Base-by-base conservation (phyloP, 768 basidiomycete species). In the Tulasnella sp. region DNA sequence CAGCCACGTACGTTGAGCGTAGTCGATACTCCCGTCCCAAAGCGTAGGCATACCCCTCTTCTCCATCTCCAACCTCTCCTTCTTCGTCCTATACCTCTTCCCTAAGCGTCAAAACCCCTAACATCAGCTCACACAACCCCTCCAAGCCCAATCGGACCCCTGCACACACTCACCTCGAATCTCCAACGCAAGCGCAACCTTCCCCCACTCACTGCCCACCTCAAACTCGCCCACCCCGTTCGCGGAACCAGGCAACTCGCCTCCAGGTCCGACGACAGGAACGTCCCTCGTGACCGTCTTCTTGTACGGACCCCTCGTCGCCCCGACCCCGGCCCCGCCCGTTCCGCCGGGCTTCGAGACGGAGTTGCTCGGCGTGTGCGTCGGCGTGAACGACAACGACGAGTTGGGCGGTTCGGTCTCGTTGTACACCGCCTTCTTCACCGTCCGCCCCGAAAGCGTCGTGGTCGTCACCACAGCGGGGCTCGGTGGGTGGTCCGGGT, bases 161-260 rank as follows among this genome's bases (percentile, higher is more conserved):
- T 7, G 3, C 65, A 36, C 29, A 17, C 26, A 26, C 67, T 36
- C 3, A 88, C 91, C 90, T 83, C 90, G 91, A 66, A 91, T 81
- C 79, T 92, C 92, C 39, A 92, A 80, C 0, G 84, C 83, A 11
- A 92, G 77, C 88, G 92, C 90, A 35, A 86, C 82, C 74, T 85
- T 82, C n/a, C 90, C 89, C 86, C 85, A 88, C 76, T 88, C 87
- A 17, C 88, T 88, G 19, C 86, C 86, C 4, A 88, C 82, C 0
- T 89, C 90, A 77, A 92, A 92, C 2, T 84, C 83, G 0, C 88
- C 90, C 0, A 92, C 80, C 3, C 91, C 91, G 74, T 92, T 91
- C 76, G 87, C 88, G 52, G 87, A 86, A 9, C 91, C 91, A 39
- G 91, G 91, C 65, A 92, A 82, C 37, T 88, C 84, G 1, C 91